Percentiles rank a stretch among this genome's conserved stretches.
Evolutionary conservation across 148 eudicot species (phyloP).

Genomic region (Spergularia bocconei): DNA sequence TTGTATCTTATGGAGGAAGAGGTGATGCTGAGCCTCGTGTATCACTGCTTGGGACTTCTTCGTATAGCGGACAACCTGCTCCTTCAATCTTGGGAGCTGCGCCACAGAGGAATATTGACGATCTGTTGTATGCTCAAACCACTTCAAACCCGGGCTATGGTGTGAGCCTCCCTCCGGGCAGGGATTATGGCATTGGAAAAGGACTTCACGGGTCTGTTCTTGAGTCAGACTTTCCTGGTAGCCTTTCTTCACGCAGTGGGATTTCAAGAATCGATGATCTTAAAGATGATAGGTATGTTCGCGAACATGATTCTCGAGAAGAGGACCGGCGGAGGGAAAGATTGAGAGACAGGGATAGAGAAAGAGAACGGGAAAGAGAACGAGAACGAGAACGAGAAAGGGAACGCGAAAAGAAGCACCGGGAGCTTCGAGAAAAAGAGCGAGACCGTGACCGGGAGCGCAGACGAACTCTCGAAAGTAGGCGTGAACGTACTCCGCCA

Average conservation of each 20-base stretch:
- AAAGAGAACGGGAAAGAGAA: constrained; percentile 60
- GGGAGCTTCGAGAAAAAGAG: constrained; percentile 60
- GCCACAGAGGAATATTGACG: constrained; percentile 67
- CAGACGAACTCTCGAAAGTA: constrained; percentile 54
- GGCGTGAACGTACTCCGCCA: constrained; percentile 68
- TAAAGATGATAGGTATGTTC: constrained; percentile 61
- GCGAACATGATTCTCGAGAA: constrained; percentile 68
- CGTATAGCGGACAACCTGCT: constrained; percentile 65
- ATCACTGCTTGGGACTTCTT: constrained; percentile 50
- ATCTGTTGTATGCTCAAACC: constrained; percentile 55
- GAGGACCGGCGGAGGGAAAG: constrained; percentile 70
- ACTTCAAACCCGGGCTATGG: constrained; percentile 94
- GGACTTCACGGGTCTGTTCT: constrained; percentile 67
- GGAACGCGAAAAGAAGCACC: constrained; percentile 52
- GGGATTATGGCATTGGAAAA: constrained; percentile 87
- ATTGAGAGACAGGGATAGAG: constrained; percentile 62
- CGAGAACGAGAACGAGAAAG: constrained; percentile 55
- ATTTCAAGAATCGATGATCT: constrained; percentile 62
- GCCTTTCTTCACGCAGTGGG: constrained; percentile 47
- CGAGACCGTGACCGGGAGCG: constrained; percentile 60
- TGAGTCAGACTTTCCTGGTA: constrained; percentile 65
- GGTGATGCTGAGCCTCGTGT: constrained; percentile 66
- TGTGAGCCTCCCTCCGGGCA: constrained; percentile 96
- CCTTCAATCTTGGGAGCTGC: constrained; percentile 93
- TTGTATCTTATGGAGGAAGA: constrained; percentile 69